Evolutionary conservation across 208 protist genomes (phyloP).

Genomic region (Wallacemonas sp.): DNA sequence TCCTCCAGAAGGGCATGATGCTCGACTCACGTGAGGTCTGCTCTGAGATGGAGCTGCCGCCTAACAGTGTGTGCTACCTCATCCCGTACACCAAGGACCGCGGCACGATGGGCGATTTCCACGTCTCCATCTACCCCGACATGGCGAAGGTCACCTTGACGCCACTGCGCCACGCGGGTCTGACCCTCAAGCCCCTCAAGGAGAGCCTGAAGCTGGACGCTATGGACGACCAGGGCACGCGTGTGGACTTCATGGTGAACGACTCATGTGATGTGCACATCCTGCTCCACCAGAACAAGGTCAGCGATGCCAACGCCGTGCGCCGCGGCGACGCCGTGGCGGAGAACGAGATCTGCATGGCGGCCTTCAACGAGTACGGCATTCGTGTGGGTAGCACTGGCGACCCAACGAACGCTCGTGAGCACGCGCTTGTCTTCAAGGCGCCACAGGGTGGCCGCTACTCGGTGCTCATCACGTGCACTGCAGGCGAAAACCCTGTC

Average conservation of each 20-base stretch:
- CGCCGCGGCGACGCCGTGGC: conserved; percentile 54
- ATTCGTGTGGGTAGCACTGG: conserved; percentile 62
- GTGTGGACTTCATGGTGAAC: conserved; percentile 68
- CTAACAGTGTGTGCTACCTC: conserved; percentile 75
- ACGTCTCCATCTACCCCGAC: conserved; percentile 83
- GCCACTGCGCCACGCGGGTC: conserved; percentile 61
- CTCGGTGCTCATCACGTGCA: conserved; percentile 49
- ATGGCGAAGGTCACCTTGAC: conserved; percentile 77
- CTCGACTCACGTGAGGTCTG: conserved; percentile 81
- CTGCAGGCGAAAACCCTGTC: conserved; percentile 16
- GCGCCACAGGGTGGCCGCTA: conserved; percentile 69
- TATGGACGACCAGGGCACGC: conserved; percentile 30
- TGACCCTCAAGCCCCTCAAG: conserved; percentile 53
- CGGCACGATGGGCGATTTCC: conserved; percentile 61
- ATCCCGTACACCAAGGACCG: conserved; percentile 82
- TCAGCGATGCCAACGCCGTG: conserved; percentile 32
- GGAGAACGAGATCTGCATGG: conserved; percentile 55
- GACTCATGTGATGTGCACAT: conserved; percentile 81
- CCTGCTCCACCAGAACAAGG: conserved; percentile 66
- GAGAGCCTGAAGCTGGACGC: conserved; percentile 29
- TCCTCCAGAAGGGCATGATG: conserved; percentile 83
- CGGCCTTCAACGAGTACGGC: conserved; percentile 73
- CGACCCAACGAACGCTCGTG: conserved; percentile 59
- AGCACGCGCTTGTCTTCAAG: conserved; percentile 76
- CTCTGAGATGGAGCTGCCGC: conserved; percentile 72